Percentiles rank a stretch among this genome's conserved stretches.
These are phyloP conservation scores for Phaseolus lunatus DNA, from an alignment of 306 rosid genomes.

Conservation along the genomic window DNA sequence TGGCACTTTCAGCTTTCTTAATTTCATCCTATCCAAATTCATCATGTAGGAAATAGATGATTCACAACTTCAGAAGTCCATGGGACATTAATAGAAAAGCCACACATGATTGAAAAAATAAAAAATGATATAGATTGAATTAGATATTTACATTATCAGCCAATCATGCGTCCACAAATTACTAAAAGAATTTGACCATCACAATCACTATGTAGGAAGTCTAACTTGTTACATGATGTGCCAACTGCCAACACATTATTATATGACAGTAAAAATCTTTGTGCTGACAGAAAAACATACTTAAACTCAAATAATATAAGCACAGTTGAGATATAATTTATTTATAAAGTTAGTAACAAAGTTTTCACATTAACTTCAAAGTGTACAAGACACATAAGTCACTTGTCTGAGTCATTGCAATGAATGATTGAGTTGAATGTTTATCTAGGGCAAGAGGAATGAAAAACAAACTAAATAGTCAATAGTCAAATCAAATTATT, in stretches of 20 bases:
- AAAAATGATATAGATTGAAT: constrained; percentile 1
- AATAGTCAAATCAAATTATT: not conserved
- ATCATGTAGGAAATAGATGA: constrained; percentile 26
- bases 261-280: not conserved
- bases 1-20: constrained; percentile 76
- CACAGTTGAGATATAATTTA: not conserved
- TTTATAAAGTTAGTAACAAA: not conserved
- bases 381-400: not conserved
- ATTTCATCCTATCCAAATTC: constrained; percentile 71
- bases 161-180: not conserved
- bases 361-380: not conserved
- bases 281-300: not conserved
- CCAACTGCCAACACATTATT: not conserved
- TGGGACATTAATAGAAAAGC: constrained; percentile 8
- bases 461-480: not conserved
- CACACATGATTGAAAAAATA: constrained; percentile 11
- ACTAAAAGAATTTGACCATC: constrained; percentile 13
- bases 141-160: not conserved
- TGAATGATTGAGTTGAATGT: not conserved
- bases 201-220: not conserved
- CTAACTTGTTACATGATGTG: not conserved
- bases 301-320: not conserved
- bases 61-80: constrained; percentile 23
- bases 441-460: not conserved
- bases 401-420: not conserved